Percentiles rank a stretch among this genome's conserved stretches.
Evolutionary conservation across 306 rosid species (phyloP).

Genomic region (Elaeagnus macrophylla): DNA sequence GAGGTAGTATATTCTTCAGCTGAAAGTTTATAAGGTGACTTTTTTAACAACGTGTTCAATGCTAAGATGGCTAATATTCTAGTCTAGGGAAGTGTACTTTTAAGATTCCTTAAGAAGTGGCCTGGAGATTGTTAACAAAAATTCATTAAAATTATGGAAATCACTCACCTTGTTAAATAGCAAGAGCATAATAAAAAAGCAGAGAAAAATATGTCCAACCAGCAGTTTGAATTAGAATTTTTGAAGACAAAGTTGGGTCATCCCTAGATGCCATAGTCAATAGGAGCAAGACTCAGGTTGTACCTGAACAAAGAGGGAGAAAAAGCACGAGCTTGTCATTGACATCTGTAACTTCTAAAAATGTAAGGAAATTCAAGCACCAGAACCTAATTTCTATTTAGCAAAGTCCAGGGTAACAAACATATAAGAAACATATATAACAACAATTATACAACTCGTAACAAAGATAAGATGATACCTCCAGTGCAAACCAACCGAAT

Average conservation of each 20-base stretch:
- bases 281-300: constrained; percentile 75
- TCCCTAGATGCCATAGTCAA: constrained; percentile 87
- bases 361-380: too few relatives aligned
- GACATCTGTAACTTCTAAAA: too few relatives aligned
- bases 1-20: constrained; percentile 35
- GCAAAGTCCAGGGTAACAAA: neutral
- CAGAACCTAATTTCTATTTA: neutral
- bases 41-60: constrained; percentile 76
- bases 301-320: constrained; percentile 45
- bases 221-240: constrained; percentile 84
- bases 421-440: neutral
- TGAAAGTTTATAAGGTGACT: constrained; percentile 83
- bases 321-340: neutral
- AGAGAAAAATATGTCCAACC: constrained; percentile 39
- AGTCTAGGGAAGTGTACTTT: constrained; percentile 97
- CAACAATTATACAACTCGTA: neutral
- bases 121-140: constrained; percentile 39
- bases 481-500: constrained; percentile 93
- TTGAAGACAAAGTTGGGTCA: constrained; percentile 70
- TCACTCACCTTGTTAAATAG: neutral
- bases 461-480: constrained; percentile 49
- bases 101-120: constrained; percentile 82
- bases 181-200: constrained; percentile 6
- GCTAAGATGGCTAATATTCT: constrained; percentile 96
- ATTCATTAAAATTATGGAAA: neutral